phyloP scores from a whole-genome alignment of 148 eudicot genomes.

The Diospyros kaki region DNA sequence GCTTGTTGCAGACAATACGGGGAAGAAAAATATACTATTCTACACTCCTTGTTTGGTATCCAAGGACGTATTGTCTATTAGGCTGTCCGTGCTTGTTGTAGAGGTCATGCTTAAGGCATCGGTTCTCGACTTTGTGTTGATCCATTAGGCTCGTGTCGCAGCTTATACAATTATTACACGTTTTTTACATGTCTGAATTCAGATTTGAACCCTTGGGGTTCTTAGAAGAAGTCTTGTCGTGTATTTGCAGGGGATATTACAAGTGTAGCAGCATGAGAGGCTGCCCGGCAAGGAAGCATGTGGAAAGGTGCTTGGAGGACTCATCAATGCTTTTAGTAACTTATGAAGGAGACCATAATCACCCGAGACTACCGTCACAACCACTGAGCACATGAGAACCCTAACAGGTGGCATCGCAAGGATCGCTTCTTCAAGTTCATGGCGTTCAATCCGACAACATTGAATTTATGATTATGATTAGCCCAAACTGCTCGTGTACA shows the following conservation, averaged over 20 bases:
- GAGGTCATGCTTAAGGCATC: background rate
- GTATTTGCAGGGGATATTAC: constrained; percentile 49
- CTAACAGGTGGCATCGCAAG: background rate
- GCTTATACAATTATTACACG: background rate
- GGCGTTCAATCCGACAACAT: background rate
- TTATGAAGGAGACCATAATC: constrained; percentile 83
- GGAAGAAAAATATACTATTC: no score
- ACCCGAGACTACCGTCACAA: constrained; percentile 47
- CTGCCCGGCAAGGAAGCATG: constrained; percentile 89
- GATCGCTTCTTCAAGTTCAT: constrained; percentile 3
- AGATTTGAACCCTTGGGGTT: background rate
- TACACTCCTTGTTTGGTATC: background rate
- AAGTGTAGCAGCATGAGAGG: constrained; percentile 86
- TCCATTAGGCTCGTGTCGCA: no score
- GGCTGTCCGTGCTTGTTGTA: background rate
- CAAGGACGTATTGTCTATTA: background rate
- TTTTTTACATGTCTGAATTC: background rate
- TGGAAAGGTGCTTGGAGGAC: constrained; percentile 75
- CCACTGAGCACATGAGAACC: constrained; percentile 40
- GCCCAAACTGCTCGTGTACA: constrained; percentile 21
- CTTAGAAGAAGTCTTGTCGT: background rate
- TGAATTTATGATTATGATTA: background rate
- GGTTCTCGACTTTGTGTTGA: background rate
- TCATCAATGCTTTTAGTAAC: constrained; percentile 75
- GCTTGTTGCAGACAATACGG: background rate